Conservation (phyloP, 306 rosid genomes). For the Herpetospermum pedunculosum region DNA sequence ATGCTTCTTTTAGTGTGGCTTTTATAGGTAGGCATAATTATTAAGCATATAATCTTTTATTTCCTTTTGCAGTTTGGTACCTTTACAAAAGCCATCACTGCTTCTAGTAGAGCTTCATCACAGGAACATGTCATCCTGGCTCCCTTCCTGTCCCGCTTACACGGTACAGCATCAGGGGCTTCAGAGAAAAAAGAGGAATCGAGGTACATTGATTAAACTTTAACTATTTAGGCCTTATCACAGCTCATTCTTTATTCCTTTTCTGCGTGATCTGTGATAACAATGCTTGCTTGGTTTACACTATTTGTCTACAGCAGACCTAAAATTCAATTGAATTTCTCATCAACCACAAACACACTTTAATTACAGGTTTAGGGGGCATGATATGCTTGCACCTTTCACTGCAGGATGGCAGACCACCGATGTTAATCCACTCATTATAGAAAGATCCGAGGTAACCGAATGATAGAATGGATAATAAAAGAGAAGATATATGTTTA, state of each 20-base stretch:
- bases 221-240: background rate
- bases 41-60: background rate
- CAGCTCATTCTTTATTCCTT: background rate
- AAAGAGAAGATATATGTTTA: background rate
- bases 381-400: constrained; percentile 96
- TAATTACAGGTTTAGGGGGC: constrained; percentile 59
- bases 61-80: constrained; percentile 34
- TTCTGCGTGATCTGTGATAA: background rate
- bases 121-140: constrained; percentile 26
- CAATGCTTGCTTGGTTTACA: background rate
- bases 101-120: constrained; percentile 22
- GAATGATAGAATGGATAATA: background rate
- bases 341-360: constrained; percentile 8
- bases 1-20: background rate
- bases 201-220: constrained; percentile 29
- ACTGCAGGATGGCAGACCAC: constrained; percentile 76
- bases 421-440: constrained; percentile 55
- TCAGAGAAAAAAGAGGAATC: constrained; percentile 39
- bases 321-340: background rate
- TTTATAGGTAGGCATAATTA: background rate
- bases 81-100: constrained; percentile 28
- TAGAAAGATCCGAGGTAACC: constrained; percentile 69
- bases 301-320: background rate
- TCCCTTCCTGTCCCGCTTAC: constrained; percentile 35
- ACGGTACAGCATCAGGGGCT: constrained; percentile 36